Evolutionary conservation across 768 basidiomycete genomes (phyloP), one percentile per base, ranked within the genome.

Genomic region (Termitomyces sp.): DNA sequence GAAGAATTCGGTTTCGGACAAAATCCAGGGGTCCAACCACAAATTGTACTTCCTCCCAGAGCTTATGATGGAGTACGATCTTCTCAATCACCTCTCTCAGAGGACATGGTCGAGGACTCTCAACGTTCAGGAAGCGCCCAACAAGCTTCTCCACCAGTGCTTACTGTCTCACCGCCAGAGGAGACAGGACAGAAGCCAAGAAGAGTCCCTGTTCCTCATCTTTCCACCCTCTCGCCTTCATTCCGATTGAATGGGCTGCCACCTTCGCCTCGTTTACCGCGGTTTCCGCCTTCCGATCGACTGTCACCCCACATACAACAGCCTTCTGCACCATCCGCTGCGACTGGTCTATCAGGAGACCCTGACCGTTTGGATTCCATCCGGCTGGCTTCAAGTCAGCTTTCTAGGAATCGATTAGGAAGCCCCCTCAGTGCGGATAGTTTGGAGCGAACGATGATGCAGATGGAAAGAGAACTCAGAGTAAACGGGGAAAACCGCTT

Each of bases 1-100:
- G 57, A 52, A 51, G 60, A 61, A 56, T 50, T 52, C 32, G 57
- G 60, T 28, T 61, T 61, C 20, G 60, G 60, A 58, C 41, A 49
- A 28, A 41, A 61, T 38, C 54, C 35, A 28, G 47, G 20, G 20
- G 54, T 38, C 13, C 60, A 55, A 44, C 43, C 57, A 11, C 26
- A 33, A 36, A 13, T 61, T 45, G 32, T 28, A 24, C 33, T 24
- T 14, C 60, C 57, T 36, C 54, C 57, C 35, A 61, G 35, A 30
- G 36, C 49, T 36, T 61, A 61, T 35, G 49, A 58, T 44, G 54
- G 57, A 41, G 45, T 48, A 6, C 32, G 44, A n/a, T 49, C 41
- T 35, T 56, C 57, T 22, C 57, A 55, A 43, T 56, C 52, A 16
- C 54, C 52, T 26, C 57, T 44, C 5, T 43, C 52, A 26, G 26